Evolutionary conservation across 768 basidiomycete genomes (phyloP).

Genomic region (Russula lepida): DNA sequence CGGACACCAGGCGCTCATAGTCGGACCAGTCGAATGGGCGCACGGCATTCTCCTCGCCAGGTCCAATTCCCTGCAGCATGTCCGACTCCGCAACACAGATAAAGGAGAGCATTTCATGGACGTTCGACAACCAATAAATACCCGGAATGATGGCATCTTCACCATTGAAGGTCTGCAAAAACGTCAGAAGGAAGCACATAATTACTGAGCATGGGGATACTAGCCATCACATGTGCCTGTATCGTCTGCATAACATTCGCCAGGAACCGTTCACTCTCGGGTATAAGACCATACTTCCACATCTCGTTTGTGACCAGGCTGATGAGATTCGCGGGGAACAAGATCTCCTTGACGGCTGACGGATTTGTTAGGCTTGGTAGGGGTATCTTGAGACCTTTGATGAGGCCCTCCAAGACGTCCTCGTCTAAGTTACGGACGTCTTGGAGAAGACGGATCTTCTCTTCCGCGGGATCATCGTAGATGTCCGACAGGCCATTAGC

Average conservation of each 20-base stretch:
- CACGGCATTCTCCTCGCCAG: slow-evolving; percentile 86
- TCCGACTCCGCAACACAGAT: slow-evolving; percentile 99
- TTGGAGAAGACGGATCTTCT: slow-evolving; percentile 90
- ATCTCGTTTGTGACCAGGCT: slow-evolving; percentile 98
- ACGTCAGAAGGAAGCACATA: slow-evolving; percentile 17
- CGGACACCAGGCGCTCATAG: slow-evolving; percentile 93
- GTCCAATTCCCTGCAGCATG: slow-evolving; percentile 95
- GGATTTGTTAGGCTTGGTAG: slow-evolving; percentile 83
- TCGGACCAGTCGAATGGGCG: slow-evolving; percentile 95
- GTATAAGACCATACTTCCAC: slow-evolving; percentile 98
- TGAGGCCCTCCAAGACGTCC: slow-evolving; percentile 83
- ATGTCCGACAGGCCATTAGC: slow-evolving; percentile 63
- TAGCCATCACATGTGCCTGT: slow-evolving; percentile 94
- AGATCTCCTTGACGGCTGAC: slow-evolving; percentile 91
- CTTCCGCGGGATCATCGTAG: slow-evolving; percentile 86
- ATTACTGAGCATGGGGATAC: slow-evolving; percentile 27
- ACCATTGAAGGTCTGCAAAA: slow-evolving; percentile 67
- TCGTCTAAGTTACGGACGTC: slow-evolving; percentile 86
- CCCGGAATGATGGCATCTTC: slow-evolving; percentile 96
- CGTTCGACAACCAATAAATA: slow-evolving; percentile 99
- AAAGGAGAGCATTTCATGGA: slow-evolving; percentile 98
- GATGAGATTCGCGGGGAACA: slow-evolving; percentile 98
- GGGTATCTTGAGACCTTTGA: slow-evolving; percentile 89
- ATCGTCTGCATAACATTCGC: slow-evolving; percentile 99
- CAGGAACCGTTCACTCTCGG: slow-evolving; percentile 94